Evolutionary conservation across 108 stramenopile species (phyloP).

Genomic region (Pseudonitzschia multiseries): DNA sequence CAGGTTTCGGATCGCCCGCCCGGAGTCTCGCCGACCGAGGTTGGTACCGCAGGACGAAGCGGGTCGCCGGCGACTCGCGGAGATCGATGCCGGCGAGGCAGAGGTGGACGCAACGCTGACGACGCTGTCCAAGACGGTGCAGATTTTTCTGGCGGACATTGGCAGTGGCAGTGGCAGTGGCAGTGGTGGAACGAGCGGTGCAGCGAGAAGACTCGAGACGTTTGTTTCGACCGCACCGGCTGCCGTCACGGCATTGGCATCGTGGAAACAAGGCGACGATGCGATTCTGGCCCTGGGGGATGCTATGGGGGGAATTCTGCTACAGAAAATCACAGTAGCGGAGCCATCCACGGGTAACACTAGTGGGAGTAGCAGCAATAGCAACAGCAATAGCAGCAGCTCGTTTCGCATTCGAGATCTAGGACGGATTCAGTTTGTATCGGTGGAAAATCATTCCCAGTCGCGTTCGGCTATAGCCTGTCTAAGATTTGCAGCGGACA

Average conservation of each 20-base stretch:
- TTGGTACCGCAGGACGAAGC: slow-evolving; percentile 47
- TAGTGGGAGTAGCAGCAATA: background rate
- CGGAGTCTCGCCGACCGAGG: slow-evolving; percentile 38
- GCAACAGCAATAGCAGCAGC: background rate
- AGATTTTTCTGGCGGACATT: slow-evolving; percentile 32
- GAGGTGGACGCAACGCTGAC: slow-evolving; percentile 29
- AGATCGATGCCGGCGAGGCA: slow-evolving; percentile 38
- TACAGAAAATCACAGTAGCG: slow-evolving; percentile 2
- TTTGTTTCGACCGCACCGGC: slow-evolving; percentile 15
- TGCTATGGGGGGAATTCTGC: slow-evolving; percentile 24
- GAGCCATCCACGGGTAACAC: background rate
- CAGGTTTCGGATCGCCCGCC: slow-evolving; percentile 40
- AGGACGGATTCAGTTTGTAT: slow-evolving; percentile 7
- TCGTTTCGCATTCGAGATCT: background rate
- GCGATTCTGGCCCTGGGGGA: slow-evolving; percentile 34
- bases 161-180: background rate
- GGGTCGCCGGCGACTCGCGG: slow-evolving; percentile 30
- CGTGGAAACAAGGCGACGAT: background rate
- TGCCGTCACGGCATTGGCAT: slow-evolving; percentile 28
- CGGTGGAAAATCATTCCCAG: background rate
- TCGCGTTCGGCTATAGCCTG: background rate
- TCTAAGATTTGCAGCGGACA: background rate
- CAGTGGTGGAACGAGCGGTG: too few species aligned
- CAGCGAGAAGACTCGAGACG: background rate
- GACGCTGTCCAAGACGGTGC: slow-evolving; percentile 24